Evolutionary conservation across 2,329 filamentous ascomycete species (phyloP), one percentile per base, ranked within the genome.

Genomic region (Leptographium flavum): DNA sequence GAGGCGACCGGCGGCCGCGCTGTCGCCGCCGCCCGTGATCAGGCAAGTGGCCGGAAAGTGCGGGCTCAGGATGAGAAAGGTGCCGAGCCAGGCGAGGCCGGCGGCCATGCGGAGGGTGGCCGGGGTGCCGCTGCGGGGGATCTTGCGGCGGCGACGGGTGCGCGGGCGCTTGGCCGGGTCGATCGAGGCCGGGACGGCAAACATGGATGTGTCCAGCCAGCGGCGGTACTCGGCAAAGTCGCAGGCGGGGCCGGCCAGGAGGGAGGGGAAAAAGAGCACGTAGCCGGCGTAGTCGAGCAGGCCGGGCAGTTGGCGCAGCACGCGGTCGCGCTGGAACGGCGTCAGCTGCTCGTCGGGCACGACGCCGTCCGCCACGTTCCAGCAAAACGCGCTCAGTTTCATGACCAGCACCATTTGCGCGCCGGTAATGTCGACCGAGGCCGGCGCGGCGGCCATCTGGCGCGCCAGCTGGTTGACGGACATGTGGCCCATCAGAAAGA

Each of bases 341-440:
- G 84, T 85, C n/a, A 98, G 74, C 47, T 88, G 77, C 37, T 81
- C 73, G 17, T 82, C 77, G 3, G 86, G 79, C 19, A 94, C 71
- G 47, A 81, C 79, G 19, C 92, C 93, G 60, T 98, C 92, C 56
- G 92, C 87, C 9, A 96, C 81, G 59, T 96, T 96, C 92, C 92
- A 98, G 66, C 87, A 94, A 59, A 98, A 98, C 5, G 90, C 84
- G 21, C 81, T 87, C 31, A 98, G 76, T 63, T 98, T 98, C 87
- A 98, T 98, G 51, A 96, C 81, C 54, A 96, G 66, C 30, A 98
- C 92, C 92, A 98, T 98, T 63, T 98, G 92, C 1, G 90, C 87
- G 35, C 83, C 88, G 0, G 90, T 95, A 54, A 98, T 88, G 60
- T 98, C 92, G 48, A 94, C 71, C 2, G 67, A 63, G 33, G 74